phyloP scores from a whole-genome alignment of 768 basidiomycete genomes.

The Pulveroboletus sp. region DNA sequence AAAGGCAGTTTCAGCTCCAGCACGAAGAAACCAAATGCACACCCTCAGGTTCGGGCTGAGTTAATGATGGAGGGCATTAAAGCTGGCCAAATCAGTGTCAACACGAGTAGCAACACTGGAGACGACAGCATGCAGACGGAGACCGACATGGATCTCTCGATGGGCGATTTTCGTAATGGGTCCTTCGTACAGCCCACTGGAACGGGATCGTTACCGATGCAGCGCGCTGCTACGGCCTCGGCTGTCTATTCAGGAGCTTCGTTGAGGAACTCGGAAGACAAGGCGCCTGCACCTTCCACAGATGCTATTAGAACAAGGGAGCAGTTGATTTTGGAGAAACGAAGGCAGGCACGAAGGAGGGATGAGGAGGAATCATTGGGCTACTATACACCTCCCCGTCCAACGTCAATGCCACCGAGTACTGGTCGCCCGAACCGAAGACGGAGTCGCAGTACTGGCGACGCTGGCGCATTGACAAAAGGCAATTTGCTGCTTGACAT shows the following conservation, averaged over 20 bases:
- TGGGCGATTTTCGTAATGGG: conserved; percentile 22
- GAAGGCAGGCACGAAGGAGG: conserved; percentile 53
- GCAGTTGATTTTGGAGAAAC: conserved; percentile 64
- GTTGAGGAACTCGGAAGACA: conserved; percentile 30
- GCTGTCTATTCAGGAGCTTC: conserved; percentile 28
- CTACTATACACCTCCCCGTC: conserved; percentile 31
- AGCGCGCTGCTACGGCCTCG: conserved; percentile 52
- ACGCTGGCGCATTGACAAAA: conserved; percentile 47
- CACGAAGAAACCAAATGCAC: conserved; percentile 19
- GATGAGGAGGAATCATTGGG: conserved; percentile 44
- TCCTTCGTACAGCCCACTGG: conserved; percentile 7
- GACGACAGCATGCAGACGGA: conserved; percentile 30
- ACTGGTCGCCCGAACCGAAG: conserved; percentile 52
- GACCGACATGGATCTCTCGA: conserved; percentile 29
- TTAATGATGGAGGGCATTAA: conserved; percentile 31
- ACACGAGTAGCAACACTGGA: conserved; percentile 29
- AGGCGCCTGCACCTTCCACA: conserved; percentile 43
- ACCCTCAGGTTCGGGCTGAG: conserved; percentile 22
- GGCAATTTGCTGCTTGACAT: conserved; percentile 35
- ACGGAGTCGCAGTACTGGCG: conserved; percentile 76
- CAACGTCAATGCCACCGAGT: conserved; percentile 20
- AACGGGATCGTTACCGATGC: conserved; percentile 30
- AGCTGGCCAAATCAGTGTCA: conserved; percentile 32
- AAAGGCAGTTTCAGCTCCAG: conserved; percentile 23
- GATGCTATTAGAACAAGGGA: conserved; percentile 65